Evolutionary conservation across 1,284 basidiomycete genomes (phyloP), one percentile per base, ranked within the genome.

Genomic region (Malassezia dermatis): DNA sequence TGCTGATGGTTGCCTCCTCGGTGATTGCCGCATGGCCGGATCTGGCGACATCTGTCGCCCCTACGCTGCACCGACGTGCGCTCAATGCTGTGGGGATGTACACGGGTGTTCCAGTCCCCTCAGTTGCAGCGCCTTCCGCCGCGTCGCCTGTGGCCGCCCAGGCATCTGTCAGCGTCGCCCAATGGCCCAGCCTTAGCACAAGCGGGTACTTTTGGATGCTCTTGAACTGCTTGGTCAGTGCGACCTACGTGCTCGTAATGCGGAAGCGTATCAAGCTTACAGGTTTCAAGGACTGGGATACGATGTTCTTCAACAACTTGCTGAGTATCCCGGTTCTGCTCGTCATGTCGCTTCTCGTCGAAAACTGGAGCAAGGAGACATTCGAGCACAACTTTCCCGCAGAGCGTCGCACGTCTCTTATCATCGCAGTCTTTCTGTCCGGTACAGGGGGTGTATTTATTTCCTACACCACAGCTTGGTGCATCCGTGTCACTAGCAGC

Each of bases 291-390:
- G 93, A 98, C 75, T 95, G 90, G 91, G 94, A 98, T 74, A 87
- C 91, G 24, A 96, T 98, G 93, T 95, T 90, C 78, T 98, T 96
- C 80, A 96, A 95, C 80, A 99, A 98, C 77, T 76, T 96, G 48
- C 80, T 98, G 46, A 94, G 89, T 31, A 89, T 98, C 65, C 90
- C 94, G 39, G 83, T 96, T 32, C 79, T 99, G 39, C 79, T 82
- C 35, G 65, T 90, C 56, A 88, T 86, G 72, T 94, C 90, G 13
- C 71, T 98, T 61, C 65, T 91, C 50, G 78, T 86, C 35, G 94
- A 99, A 77, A 84, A 95, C 73, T 99, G 94, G 94, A 83, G 85
- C 46, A 77, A 78, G 6, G 84, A 82, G 55, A 90, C 85, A 69
- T 78, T 98, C 34, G 76, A 77, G 43, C 79, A 80, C 56, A 98